Percentiles rank a stretch among this genome's conserved stretches.
Conservation (phyloP, 805 yeast species). For the Monosporozyma unispora region DNA sequence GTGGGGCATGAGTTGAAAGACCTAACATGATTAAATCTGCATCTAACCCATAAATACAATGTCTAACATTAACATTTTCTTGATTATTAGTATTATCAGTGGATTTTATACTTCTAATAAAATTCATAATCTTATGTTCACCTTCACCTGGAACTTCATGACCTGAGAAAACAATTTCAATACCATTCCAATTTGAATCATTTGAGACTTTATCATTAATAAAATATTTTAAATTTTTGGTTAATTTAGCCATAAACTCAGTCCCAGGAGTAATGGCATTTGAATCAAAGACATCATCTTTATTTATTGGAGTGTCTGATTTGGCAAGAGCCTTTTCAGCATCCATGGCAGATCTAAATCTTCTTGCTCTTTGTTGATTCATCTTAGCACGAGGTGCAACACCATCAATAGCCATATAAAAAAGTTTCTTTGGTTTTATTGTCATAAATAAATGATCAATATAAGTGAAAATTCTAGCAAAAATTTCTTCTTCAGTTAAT, state of each 20-base stretch:
- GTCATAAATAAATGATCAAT: slow-evolving; percentile 88
- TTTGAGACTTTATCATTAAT: slow-evolving; percentile 80
- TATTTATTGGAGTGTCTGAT: slow-evolving; percentile 59
- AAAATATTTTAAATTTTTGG: slow-evolving; percentile 74
- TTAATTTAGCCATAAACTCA: slow-evolving; percentile 86
- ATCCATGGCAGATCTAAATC: slow-evolving; percentile 89
- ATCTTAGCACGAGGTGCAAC: slow-evolving; percentile 98
- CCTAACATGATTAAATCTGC: slow-evolving; percentile 95
- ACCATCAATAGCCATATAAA: slow-evolving; percentile 97
- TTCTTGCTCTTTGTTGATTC: slow-evolving; percentile 95
- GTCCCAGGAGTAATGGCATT: slow-evolving; percentile 96
- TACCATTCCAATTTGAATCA: slow-evolving; percentile 77
- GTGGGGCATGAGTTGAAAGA: slow-evolving; percentile 88
- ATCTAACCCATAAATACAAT: slow-evolving; percentile 91
- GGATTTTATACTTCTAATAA: slow-evolving; percentile 70
- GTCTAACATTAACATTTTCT: slow-evolving; percentile 66
- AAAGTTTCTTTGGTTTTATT: slow-evolving; percentile 75
- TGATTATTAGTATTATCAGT: slow-evolving; percentile 42
- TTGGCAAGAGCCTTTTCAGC: slow-evolving; percentile 72
- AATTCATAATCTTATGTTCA: slow-evolving; percentile 95
- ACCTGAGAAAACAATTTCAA: slow-evolving; percentile 74
- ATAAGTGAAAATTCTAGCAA: slow-evolving; percentile 83
- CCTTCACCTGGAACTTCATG: slow-evolving; percentile 99
- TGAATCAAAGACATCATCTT: slow-evolving; percentile 75
- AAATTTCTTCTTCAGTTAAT: slow-evolving; percentile 84